Evolutionary conservation across 2,329 filamentous ascomycete genomes (phyloP).

Genomic region (Xylaria sp.): DNA sequence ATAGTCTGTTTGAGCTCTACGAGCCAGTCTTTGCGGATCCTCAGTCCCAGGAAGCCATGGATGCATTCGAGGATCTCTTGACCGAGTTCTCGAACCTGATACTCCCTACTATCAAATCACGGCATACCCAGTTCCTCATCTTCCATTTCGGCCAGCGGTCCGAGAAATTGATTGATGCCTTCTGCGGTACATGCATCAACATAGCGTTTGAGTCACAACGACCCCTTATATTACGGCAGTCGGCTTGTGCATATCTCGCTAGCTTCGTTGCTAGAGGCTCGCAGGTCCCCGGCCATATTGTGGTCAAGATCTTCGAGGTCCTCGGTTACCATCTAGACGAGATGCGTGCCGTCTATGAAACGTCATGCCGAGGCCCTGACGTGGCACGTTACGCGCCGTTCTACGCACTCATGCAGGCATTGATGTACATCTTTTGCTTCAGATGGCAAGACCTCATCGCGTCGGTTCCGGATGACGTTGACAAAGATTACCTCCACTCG

Average conservation of each 20-base stretch:
- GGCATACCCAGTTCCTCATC: conserved; percentile 90
- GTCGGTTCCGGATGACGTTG: conserved; percentile 54
- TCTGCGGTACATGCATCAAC: conserved; percentile 71
- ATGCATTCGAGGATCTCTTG: conserved; percentile 72
- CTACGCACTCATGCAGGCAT: conserved; percentile 81
- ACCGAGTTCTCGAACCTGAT: conserved; percentile 84
- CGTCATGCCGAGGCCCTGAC: conserved; percentile 75
- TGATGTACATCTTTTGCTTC: conserved; percentile 96
- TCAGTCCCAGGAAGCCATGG: conserved; percentile 61
- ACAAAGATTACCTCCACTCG: conserved; percentile 55
- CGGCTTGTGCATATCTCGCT: conserved; percentile 85
- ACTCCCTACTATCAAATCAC: conserved; percentile 82
- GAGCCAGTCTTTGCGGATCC: conserved; percentile 65
- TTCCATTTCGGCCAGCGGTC: conserved; percentile 92
- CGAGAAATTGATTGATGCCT: conserved; percentile 71
- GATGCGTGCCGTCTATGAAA: conserved; percentile 67
- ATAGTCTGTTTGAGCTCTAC: conserved; percentile 82
- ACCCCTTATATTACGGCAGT: conserved; percentile 69
- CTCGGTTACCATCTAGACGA: conserved; percentile 72
- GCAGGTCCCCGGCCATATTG: conserved; percentile 67
- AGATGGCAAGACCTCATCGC: conserved; percentile 86
- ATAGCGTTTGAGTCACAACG: conserved; percentile 66
- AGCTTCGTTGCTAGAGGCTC: conserved; percentile 91
- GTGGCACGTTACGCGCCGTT: conserved; percentile 77
- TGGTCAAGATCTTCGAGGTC: conserved; percentile 76